Evolutionary conservation across 495 filamentous ascomycete species (phyloP).

Genomic region (Xylaria bambusicola): DNA sequence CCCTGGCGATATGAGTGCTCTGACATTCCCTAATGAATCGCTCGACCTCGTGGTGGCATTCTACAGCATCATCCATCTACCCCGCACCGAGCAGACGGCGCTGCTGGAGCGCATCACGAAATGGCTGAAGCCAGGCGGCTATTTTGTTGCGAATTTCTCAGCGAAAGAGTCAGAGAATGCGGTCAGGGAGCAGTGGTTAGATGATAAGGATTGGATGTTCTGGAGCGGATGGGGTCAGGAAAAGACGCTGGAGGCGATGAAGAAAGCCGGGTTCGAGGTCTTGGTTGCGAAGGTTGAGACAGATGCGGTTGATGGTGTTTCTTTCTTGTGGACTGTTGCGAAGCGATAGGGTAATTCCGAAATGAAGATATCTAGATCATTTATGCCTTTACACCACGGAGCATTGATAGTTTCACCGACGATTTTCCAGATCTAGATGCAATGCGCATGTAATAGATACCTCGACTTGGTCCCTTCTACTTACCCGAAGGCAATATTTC

Average conservation of each 20-base stretch:
- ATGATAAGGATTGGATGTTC: slow-evolving; percentile 40
- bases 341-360: slow-evolving; percentile 2
- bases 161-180: slow-evolving; percentile 21
- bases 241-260: slow-evolving; percentile 25
- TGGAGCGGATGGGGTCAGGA: slow-evolving; percentile 39
- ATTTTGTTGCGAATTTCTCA: slow-evolving; percentile 36
- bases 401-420: too few species aligned
- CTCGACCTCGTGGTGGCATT: slow-evolving; percentile 35
- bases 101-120: slow-evolving; percentile 29
- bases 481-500: too few species aligned
- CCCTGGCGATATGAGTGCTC: slow-evolving; percentile 36
- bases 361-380: not conserved
- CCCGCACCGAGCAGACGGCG: slow-evolving; percentile 35
- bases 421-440: too few species aligned
- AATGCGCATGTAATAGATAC: too few species aligned
- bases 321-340: slow-evolving; percentile 40
- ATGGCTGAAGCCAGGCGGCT: slow-evolving; percentile 39
- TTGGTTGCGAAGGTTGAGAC: slow-evolving; percentile 24
- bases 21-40: slow-evolving; percentile 25
- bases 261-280: slow-evolving; percentile 30
- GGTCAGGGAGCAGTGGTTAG: slow-evolving; percentile 32
- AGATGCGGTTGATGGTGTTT: slow-evolving; percentile 26
- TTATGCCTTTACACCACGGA: too few species aligned
- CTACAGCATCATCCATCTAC: slow-evolving; percentile 42
- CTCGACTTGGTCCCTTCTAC: too few species aligned